Percentiles rank a stretch among this genome's conserved stretches.
Evolutionary conservation across 2,329 filamentous ascomycete genomes (phyloP).

Genomic region (Didymella keratinophila): DNA sequence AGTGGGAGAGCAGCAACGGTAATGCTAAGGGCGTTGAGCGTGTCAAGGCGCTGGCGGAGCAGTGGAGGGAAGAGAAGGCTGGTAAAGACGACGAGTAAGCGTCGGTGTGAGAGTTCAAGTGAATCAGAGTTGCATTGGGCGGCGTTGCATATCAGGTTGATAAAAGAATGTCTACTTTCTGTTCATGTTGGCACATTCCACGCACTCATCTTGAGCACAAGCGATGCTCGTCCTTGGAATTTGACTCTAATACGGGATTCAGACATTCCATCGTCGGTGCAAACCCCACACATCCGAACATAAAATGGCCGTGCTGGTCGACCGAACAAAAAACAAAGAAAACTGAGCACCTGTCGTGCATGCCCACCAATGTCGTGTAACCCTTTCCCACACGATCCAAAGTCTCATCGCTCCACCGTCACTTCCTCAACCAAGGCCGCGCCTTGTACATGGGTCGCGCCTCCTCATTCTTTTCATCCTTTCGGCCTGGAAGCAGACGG

Average conservation of each 20-base stretch:
- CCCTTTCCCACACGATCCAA: neutral
- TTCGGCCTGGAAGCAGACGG: neutral
- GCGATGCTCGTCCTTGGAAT: no score
- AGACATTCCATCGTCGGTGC: no score
- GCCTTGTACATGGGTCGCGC: neutral
- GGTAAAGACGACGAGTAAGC: conserved; percentile 26
- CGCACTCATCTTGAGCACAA: no score
- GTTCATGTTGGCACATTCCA: no score
- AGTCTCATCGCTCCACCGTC: neutral
- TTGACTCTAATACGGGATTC: no score
- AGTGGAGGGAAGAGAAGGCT: conserved; percentile 66
- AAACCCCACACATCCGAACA: no score
- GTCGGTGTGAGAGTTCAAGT: no score
- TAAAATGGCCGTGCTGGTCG: no score
- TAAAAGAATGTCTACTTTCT: conserved; percentile 11
- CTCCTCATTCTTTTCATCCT: no score
- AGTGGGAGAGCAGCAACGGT: conserved; percentile 79
- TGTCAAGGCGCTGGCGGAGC: conserved; percentile 73
- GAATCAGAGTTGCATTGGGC: conserved; percentile 10
- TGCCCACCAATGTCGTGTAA: neutral
- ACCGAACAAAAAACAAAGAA: no score
- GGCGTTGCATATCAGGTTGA: conserved; percentile 17
- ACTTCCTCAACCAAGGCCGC: neutral
- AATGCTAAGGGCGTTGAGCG: conserved; percentile 73
- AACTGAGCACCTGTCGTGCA: neutral